Evolutionary conservation across 495 filamentous ascomycete species (phyloP), one percentile per base, ranked within the genome.

Genomic region (Apiosordaria backusii): DNA sequence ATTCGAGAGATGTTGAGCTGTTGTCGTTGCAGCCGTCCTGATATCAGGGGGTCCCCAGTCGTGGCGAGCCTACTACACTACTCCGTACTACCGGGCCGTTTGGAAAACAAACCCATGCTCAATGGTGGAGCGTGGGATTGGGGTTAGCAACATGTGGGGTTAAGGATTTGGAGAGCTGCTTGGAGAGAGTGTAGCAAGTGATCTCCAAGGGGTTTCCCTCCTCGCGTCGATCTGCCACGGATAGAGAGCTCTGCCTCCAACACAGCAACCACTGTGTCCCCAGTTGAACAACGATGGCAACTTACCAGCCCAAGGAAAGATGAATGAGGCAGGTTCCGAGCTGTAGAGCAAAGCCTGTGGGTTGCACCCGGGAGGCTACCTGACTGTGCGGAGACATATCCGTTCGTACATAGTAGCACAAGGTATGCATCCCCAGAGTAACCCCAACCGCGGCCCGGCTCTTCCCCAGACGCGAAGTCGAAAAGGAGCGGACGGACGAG

Each of bases 61-160:
- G 53, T 23, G 59, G 18, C 52, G 26, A 60, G 45, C 63, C 19
- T 58, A 22, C 62, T 50, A 62, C 45, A 61, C 26, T n/a, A n/a
- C n/a, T n/a, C n/a, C n/a, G n/a, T n/a, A 61, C 58, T 69, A 62
- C 66, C 71, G 68, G 66, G 71, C 66, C 68, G 66, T 65, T 67
- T 68, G 59, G 58, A 45, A n/a, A n/a, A 35, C 65, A 53, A 62
- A 40, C 66, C 63, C 53, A 25, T 55, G 52, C 22, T 55, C 52
- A 4, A 18, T 57, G 61, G 21, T 35, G 21, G 5, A 52, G 62
- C 13, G 27, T 40, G 35, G 27, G 35, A 50, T 71, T 70, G 71
- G 71, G 71, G 68, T 69, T 55, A 65, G 54, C 67, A 65, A 61
- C 45, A 61, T 64, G 71, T 66, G 71, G 71, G 67, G 71, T 69